Percentiles rank a stretch among this genome's conserved stretches.
Evolutionary conservation across 371 early-diverging fungal species (phyloP).

Genomic region (Mucor irregularis): DNA sequence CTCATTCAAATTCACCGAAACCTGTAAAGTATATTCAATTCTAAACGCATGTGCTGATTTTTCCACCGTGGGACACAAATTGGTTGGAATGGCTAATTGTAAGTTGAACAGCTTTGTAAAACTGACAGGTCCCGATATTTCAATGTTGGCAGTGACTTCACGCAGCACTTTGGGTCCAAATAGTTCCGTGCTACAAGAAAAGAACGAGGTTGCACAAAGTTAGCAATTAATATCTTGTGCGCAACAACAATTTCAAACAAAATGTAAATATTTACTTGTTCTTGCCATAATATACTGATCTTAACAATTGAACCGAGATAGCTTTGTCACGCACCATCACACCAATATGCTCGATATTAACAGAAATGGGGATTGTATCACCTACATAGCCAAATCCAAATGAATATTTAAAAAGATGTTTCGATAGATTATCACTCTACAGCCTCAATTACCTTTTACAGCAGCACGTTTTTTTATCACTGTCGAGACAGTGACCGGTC

Average conservation of each 20-base stretch:
- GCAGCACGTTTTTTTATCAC: slow-evolving; percentile 38
- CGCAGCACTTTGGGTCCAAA: slow-evolving; percentile 9
- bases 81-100: slow-evolving; percentile 33
- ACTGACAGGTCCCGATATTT: slow-evolving; percentile 18
- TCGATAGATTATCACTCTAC: no score
- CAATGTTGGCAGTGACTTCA: slow-evolving; percentile 19
- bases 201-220: neutral
- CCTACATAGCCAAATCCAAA: slow-evolving; percentile 27
- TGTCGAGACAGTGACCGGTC: slow-evolving; percentile 26
- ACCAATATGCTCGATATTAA: slow-evolving; percentile 35
- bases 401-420: no score
- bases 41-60: slow-evolving; percentile 15
- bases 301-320: slow-evolving; percentile 21
- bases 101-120: slow-evolving; percentile 22
- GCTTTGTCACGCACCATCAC: slow-evolving; percentile 24
- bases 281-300: slow-evolving; percentile 24
- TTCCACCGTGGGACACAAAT: slow-evolving; percentile 20
- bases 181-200: slow-evolving; percentile 14
- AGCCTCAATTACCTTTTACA: slow-evolving; percentile 46
- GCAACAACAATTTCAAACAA: no score
- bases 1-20: slow-evolving; percentile 37
- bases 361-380: slow-evolving; percentile 38
- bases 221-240: slow-evolving; percentile 1
- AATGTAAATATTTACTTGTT: slow-evolving; percentile 9
- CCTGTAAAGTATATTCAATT: slow-evolving; percentile 39